Conservation (phyloP, 208 protist species). For the Acanthamoeba divionensis region DNA sequence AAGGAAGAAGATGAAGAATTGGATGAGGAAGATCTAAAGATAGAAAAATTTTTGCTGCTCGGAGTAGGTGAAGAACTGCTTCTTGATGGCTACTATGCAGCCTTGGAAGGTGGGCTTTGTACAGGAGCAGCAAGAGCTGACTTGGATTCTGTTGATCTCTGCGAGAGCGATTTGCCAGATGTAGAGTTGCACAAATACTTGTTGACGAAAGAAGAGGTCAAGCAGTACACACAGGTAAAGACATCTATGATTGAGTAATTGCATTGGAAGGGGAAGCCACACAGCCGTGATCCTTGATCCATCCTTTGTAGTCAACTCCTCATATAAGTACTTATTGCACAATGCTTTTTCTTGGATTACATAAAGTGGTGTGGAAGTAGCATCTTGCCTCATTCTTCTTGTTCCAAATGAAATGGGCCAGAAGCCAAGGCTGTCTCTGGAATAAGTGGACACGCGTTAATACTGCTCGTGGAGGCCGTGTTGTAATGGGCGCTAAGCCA, state of each 20-base stretch:
- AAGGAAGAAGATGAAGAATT: background rate
- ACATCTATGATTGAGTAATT: background rate
- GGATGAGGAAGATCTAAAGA: conserved; percentile 21
- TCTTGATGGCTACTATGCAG: background rate
- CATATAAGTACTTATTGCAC: too few relatives aligned
- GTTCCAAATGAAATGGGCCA: too few relatives aligned
- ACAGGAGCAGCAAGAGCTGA: background rate
- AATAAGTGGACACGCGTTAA: too few relatives aligned
- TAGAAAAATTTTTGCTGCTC: background rate
- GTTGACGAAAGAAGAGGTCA: background rate
- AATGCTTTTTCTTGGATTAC: too few relatives aligned
- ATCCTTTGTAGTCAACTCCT: too few relatives aligned
- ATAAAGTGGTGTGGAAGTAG: too few relatives aligned
- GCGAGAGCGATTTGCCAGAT: background rate
- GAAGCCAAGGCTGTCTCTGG: too few relatives aligned
- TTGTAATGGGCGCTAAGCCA: too few relatives aligned
- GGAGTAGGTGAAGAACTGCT: background rate
- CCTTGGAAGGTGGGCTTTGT: background rate
- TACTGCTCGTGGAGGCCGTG: too few relatives aligned
- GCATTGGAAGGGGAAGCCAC: too few relatives aligned
- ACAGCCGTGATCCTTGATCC: too few relatives aligned
- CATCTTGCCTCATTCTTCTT: too few relatives aligned
- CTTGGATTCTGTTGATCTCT: background rate
- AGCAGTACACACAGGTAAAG: background rate
- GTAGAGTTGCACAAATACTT: background rate